Conservation (phyloP, 192 early-diverging fungal species). For the Entomortierella lignicola region DNA sequence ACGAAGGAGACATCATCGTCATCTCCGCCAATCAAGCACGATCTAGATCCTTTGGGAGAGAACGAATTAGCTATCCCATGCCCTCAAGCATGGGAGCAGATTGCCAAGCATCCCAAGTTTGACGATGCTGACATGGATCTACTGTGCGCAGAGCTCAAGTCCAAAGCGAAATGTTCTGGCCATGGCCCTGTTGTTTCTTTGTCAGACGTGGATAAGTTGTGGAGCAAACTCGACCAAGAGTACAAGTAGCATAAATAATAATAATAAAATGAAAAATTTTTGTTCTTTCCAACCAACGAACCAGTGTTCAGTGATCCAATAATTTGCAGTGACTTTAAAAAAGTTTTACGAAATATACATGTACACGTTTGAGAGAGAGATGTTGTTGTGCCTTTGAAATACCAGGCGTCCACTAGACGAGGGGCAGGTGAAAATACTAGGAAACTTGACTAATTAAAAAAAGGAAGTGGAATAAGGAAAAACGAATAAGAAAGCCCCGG, state of each 20-base stretch:
- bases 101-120: slow-evolving; percentile 68
- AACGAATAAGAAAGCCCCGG: too few species aligned
- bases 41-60: slow-evolving; percentile 21
- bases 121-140: slow-evolving; percentile 67
- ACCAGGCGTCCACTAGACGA: too few species aligned
- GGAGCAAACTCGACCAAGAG: slow-evolving; percentile 33
- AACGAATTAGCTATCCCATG: slow-evolving; percentile 53
- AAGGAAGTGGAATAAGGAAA: too few species aligned
- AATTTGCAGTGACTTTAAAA: too few species aligned
- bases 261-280: too few species aligned
- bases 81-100: slow-evolving; percentile 64
- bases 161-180: slow-evolving; percentile 70
- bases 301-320: too few species aligned
- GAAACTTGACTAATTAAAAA: too few species aligned
- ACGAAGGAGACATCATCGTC: neutral
- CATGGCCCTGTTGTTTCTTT: slow-evolving; percentile 62
- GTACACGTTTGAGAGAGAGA: too few species aligned
- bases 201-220: slow-evolving; percentile 52
- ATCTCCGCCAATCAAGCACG: neutral
- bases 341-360: too few species aligned
- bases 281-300: too few species aligned
- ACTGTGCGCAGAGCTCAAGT: slow-evolving; percentile 62
- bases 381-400: too few species aligned
- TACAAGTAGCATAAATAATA: neutral
- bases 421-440: too few species aligned